Base-by-base conservation (phyloP, 2,329 filamentous ascomycete species). In the Dissoconium aciculare region DNA sequence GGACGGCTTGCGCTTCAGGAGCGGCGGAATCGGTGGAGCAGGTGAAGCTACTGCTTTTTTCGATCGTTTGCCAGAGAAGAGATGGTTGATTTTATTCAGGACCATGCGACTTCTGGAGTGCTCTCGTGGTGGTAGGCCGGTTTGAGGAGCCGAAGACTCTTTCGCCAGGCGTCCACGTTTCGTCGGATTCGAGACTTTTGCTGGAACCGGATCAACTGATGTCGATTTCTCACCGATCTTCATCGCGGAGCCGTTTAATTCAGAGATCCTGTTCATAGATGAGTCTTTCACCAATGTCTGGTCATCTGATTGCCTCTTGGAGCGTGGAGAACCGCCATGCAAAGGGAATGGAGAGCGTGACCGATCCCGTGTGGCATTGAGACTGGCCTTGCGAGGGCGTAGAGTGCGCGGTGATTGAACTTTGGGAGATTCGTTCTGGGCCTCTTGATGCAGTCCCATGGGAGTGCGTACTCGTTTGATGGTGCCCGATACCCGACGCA, bases 11-110 rank as follows among this genome's bases (percentile, higher is more conserved):
- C 15, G 10, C 12, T 5, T 29, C 17, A 13, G n/a, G 3, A 25
- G 14, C 12, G 14, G 19, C 15, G 28, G 32, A n/a, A n/a, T n/a
- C 11, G 33, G 30, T 15, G 30, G 34, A 25, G 11, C 8, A 12
- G 19, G 12, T 3, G 19, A 17, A 14, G 30, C 27, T 25, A 31
- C 25, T 2, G 30, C 13, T 31, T 44, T 41, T 34, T 44, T 47
- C 6, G 48, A 42, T n/a, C 41, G 41, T 36, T 41, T 47, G 25
- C 35, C 31, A 2, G 42, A 36, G 32, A 50, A 48, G n/a, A 52
- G 30, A 8, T 41, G 45, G 11, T 45, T 44, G 28, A 52, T 27
- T 33, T 49, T 51, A 36, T 49, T 40, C 10, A 50, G 31, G 5
- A 50, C 36, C 5, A 39, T 30, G 3, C 44, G 44, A 24, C 46